phyloP scores from a whole-genome alignment of 345 rosid species.

The Lepidium sativum region DNA sequence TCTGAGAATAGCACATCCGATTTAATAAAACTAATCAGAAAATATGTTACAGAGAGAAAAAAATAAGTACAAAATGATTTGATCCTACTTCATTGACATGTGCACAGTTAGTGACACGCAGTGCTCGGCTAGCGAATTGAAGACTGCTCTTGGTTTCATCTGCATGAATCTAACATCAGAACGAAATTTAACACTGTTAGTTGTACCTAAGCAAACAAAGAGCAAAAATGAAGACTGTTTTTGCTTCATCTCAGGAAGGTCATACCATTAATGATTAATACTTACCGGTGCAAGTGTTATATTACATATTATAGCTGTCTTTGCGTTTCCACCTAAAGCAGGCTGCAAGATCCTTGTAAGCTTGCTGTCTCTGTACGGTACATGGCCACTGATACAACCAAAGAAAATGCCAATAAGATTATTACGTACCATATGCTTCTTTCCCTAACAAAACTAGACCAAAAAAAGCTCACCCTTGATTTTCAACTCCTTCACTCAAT shows the following conservation, averaged over 20 bases:
- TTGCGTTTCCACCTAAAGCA: slow-evolving; percentile 96
- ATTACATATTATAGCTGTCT: slow-evolving; percentile 96
- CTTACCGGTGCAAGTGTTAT: slow-evolving; percentile 90
- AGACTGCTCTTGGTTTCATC: slow-evolving; percentile 98
- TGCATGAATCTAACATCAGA: slow-evolving; percentile 64
- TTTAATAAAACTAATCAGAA: neutral
- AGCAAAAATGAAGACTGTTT: slow-evolving; percentile 64
- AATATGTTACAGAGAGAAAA: neutral
- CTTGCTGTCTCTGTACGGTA: slow-evolving; percentile 96
- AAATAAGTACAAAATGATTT: neutral
- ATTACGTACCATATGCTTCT: neutral
- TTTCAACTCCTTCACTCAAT: slow-evolving; percentile 90
- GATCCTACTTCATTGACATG: slow-evolving; percentile 80
- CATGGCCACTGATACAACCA: slow-evolving; percentile 68
- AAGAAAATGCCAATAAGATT: neutral
- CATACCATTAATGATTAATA: neutral
- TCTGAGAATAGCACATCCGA: neutral
- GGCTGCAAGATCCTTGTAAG: slow-evolving; percentile 96
- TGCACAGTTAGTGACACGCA: slow-evolving; percentile 84
- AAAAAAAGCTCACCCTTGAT: slow-evolving; percentile 54
- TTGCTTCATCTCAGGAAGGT: slow-evolving; percentile 55
- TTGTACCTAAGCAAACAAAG: slow-evolving; percentile 4
- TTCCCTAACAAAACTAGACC: neutral
- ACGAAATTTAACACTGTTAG: neutral
- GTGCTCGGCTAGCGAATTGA: slow-evolving; percentile 92